Conservation (phyloP, 495 filamentous ascomycete species). For the Hypoxylon cercidicola region DNA sequence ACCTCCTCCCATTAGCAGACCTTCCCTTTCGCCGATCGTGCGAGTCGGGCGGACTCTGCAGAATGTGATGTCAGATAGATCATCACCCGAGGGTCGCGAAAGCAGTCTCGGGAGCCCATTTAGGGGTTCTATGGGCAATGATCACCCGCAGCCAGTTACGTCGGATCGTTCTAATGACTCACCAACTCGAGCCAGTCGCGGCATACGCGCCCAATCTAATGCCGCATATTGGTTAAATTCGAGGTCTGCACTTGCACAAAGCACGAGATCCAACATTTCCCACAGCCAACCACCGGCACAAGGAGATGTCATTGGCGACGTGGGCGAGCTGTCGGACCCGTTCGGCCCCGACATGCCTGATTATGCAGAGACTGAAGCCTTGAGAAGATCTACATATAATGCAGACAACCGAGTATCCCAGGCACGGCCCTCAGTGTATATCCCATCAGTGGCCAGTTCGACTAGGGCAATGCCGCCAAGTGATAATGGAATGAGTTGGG, state of each 20-base stretch:
- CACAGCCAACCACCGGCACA: constrained; percentile 6
- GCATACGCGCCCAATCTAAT: constrained; percentile 10
- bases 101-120: constrained; percentile 63
- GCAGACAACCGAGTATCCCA: constrained; percentile 3
- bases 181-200: constrained; percentile 34
- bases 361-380: constrained; percentile 27
- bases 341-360: constrained; percentile 46
- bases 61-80: constrained; percentile 61
- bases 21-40: constrained; percentile 62
- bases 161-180: constrained; percentile 25
- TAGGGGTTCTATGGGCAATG: constrained; percentile 52
- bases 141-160: constrained; percentile 26
- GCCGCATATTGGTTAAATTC: constrained; percentile 23
- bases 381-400: constrained; percentile 6
- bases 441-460: constrained; percentile 39
- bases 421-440: background rate
- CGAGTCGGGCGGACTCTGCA: constrained; percentile 62
- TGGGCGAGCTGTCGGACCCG: constrained; percentile 45
- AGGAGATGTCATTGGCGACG: constrained; percentile 16
- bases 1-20: constrained; percentile 44
- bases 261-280: constrained; percentile 20
- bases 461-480: constrained; percentile 23
- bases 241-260: constrained; percentile 19
- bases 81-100: constrained; percentile 58
- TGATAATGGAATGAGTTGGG: constrained; percentile 49